phyloP scores from a whole-genome alignment of 129 eudicot genomes.

The Flaveria brownii region DNA sequence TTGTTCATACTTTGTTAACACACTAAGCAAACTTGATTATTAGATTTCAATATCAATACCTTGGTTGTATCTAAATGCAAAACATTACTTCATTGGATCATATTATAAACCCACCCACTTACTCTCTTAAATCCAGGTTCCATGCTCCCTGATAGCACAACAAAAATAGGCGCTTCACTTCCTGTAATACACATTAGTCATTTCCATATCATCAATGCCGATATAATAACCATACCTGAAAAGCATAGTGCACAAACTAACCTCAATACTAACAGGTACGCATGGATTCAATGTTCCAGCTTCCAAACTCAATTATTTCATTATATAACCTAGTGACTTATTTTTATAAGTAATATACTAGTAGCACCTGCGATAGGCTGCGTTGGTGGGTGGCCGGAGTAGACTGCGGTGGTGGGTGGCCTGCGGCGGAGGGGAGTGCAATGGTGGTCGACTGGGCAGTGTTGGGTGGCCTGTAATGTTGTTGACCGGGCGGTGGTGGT shows the following conservation, averaged over 20 bases:
- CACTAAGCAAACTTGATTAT: background rate
- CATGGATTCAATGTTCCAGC: background rate
- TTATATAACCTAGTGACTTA: too few species aligned
- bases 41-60: background rate
- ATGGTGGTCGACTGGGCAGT: too few species aligned
- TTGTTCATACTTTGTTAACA: background rate
- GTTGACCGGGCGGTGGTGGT: too few species aligned
- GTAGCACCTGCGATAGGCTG: too few species aligned
- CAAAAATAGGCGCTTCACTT: conserved; percentile 14
- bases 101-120: background rate
- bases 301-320: background rate
- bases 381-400: too few species aligned
- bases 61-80: conserved; percentile 1
- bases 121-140: conserved; percentile 27
- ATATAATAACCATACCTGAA: conserved; percentile 23
- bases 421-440: too few species aligned
- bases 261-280: background rate
- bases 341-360: too few species aligned
- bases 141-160: conserved; percentile 32
- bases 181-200: conserved; percentile 27
- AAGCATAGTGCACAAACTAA: background rate
- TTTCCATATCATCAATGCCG: conserved; percentile 28
- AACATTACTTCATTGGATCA: background rate
- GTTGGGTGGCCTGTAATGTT: too few species aligned
- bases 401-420: too few species aligned